Conservation (phyloP, 106 monocot species). For the Chionographis japonica region DNA sequence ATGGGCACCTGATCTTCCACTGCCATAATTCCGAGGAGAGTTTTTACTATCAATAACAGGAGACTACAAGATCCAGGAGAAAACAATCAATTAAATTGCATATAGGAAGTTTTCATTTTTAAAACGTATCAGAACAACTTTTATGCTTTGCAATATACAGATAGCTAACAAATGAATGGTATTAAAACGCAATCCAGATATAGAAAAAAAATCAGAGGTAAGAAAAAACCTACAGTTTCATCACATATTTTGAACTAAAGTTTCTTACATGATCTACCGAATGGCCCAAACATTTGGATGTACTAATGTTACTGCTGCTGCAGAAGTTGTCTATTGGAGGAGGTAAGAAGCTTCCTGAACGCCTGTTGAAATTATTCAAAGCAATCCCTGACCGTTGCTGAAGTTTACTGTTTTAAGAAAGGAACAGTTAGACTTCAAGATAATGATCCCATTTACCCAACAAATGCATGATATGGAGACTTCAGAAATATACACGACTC, state of each 20-base stretch:
- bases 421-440: background rate
- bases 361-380: constrained; percentile 2
- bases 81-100: background rate
- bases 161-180: no score
- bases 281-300: background rate
- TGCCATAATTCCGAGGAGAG: background rate
- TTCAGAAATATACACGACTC: no score
- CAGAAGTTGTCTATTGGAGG: constrained; percentile 9
- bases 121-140: no score
- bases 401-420: constrained; percentile 24
- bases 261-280: constrained; percentile 13
- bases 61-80: constrained; percentile 5
- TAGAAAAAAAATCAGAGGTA: background rate
- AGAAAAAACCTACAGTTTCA: background rate
- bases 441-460: constrained; percentile 2
- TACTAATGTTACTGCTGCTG: background rate
- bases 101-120: background rate
- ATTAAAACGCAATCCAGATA: background rate
- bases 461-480: background rate
- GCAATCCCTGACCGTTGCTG: constrained; percentile 12
- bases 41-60: constrained; percentile 1
- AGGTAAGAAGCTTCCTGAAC: constrained; percentile 38
- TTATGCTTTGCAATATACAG: background rate
- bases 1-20: constrained; percentile 5
- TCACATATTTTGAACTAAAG: background rate